Evolutionary conservation across 768 basidiomycete genomes (phyloP).

Genomic region (Collybiopsis confluens): DNA sequence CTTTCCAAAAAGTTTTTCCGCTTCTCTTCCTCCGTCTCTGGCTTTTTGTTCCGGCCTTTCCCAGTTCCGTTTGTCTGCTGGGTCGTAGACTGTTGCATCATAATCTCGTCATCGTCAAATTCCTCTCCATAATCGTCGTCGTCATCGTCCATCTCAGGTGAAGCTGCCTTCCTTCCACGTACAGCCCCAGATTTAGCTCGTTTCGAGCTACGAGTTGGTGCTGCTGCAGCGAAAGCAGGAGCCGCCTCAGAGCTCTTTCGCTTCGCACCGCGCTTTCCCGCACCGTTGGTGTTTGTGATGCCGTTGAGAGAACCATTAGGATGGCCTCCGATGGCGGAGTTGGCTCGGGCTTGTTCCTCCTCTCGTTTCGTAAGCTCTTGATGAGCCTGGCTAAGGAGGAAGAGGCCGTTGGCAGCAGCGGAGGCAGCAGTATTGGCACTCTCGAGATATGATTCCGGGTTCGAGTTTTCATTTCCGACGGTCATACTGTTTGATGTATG

Average conservation of each 20-base stretch:
- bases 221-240: constrained; percentile 27
- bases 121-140: constrained; percentile 37
- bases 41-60: constrained; percentile 43
- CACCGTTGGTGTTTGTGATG: constrained; percentile 23
- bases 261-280: constrained; percentile 59
- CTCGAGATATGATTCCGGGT: constrained; percentile 24
- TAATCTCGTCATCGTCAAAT: constrained; percentile 27
- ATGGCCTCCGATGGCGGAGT: neutral
- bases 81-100: constrained; percentile 13
- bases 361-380: constrained; percentile 97
- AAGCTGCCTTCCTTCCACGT: constrained; percentile 19
- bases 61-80: constrained; percentile 14
- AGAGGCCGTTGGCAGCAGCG: constrained; percentile 86
- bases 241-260: constrained; percentile 65
- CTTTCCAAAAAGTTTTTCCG: constrained; percentile 94
- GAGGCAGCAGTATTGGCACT: constrained; percentile 56
- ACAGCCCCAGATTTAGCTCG: constrained; percentile 31
- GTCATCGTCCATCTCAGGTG: constrained; percentile 30
- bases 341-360: constrained; percentile 32
- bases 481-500: constrained; percentile 51
- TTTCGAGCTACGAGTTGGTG: constrained; percentile 31
- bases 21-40: constrained; percentile 98
- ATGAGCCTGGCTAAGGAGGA: constrained; percentile 90
- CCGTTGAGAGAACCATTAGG: constrained; percentile 22
- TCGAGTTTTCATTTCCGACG: constrained; percentile 21